Evolutionary conservation across 352 stramenopile species (phyloP).

Genomic region (Hyphochytrium catenoides): DNA sequence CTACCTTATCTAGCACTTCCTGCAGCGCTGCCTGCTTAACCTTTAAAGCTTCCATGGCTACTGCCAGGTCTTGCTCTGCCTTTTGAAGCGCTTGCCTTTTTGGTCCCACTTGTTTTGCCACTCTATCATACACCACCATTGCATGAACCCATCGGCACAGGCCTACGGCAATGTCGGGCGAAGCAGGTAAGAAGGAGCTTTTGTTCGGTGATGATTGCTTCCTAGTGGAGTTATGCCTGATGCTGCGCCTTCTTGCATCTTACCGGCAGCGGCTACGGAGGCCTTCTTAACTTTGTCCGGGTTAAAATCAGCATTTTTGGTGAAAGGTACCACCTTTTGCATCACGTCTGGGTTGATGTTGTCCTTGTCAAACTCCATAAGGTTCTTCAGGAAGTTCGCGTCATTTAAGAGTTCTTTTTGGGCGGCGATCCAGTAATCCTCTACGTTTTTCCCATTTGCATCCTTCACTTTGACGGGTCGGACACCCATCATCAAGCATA

Average conservation of each 20-base stretch:
- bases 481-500: constrained; percentile 81
- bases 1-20: constrained; percentile 73
- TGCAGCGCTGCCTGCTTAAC: constrained; percentile 71
- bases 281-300: constrained; percentile 82
- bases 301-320: constrained; percentile 66
- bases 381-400: constrained; percentile 69
- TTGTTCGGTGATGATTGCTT: too few relatives aligned
- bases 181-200: too few relatives aligned
- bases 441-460: constrained; percentile 71
- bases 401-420: constrained; percentile 78
- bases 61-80: constrained; percentile 54
- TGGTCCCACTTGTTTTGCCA: constrained; percentile 72
- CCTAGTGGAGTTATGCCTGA: too few relatives aligned
- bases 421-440: constrained; percentile 79
- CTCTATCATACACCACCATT: constrained; percentile 84
- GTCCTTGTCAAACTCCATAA: constrained; percentile 87
- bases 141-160: constrained; percentile 85
- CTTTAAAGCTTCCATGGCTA: constrained; percentile 54
- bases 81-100: constrained; percentile 75
- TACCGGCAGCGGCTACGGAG: constrained; percentile 71
- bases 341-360: constrained; percentile 73
- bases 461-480: constrained; percentile 75
- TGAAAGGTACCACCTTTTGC: constrained; percentile 59
- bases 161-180: too few relatives aligned
- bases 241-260: too few relatives aligned